Percentiles rank a stretch among this genome's conserved stretches.
Evolutionary conservation across 208 protist species (phyloP).

Genomic region (Naegleria lovaniensis): DNA sequence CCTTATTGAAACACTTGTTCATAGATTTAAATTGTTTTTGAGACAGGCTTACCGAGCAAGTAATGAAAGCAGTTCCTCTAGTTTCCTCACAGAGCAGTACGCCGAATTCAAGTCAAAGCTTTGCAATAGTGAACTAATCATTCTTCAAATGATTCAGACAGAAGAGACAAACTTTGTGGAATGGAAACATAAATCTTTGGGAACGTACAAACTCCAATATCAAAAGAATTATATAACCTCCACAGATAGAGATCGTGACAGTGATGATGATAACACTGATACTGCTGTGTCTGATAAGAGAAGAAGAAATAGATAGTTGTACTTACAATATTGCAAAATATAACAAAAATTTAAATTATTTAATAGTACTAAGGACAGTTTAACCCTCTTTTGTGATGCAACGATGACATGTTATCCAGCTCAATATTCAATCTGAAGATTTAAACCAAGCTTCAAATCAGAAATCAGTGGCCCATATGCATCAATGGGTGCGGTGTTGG

Average conservation of each 20-base stretch:
- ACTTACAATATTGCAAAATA: too few species aligned
- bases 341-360: too few species aligned
- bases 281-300: not conserved
- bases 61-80: not conserved
- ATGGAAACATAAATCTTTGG: not conserved
- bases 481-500: not conserved
- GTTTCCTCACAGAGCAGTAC: not conserved
- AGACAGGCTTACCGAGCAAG: not conserved
- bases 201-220: not conserved
- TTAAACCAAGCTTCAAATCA: not conserved
- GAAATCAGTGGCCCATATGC: not conserved
- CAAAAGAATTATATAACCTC: not conserved
- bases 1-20: not conserved
- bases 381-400: too few species aligned
- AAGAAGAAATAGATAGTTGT: not conserved
- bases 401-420: too few species aligned
- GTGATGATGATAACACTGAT: not conserved
- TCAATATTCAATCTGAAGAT: not conserved
- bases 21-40: not conserved
- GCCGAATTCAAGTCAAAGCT: not conserved
- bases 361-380: too few species aligned
- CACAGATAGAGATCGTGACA: not conserved
- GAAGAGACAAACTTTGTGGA: not conserved
- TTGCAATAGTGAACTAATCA: not conserved
- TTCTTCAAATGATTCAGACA: not conserved